Percentiles rank a stretch among this genome's conserved stretches.
Conservation (phyloP, 306 rosid genomes). For the Acacia confusa region DNA sequence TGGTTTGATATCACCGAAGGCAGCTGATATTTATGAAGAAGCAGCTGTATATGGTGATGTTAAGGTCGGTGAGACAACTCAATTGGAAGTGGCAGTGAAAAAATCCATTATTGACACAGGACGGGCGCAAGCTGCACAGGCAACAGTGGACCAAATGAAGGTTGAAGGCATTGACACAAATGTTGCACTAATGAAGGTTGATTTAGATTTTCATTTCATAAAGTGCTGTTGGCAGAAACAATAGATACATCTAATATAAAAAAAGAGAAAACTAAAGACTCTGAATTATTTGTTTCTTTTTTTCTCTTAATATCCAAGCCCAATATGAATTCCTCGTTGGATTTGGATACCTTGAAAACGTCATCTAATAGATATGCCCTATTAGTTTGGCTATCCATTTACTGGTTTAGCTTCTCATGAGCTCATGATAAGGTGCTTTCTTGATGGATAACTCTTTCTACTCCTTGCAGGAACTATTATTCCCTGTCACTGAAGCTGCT, state of each 20-base stretch:
- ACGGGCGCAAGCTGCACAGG: conserved; percentile 90
- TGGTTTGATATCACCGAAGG: conserved; percentile 54
- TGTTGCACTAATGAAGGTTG: conserved; percentile 94
- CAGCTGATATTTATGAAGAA: conserved; percentile 45
- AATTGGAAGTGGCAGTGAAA: conserved; percentile 74
- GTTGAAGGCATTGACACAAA: conserved; percentile 97
- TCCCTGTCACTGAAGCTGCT: conserved; percentile 59
- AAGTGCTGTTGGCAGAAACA: conserved; percentile 17
- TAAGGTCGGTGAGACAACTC: conserved; percentile 76
- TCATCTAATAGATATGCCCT: conserved; percentile 7
- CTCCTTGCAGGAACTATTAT: conserved; percentile 75
- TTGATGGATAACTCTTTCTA: conserved; percentile 28
- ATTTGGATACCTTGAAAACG: not conserved
- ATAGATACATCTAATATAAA: conserved; percentile 12
- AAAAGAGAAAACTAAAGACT: conserved; percentile 8
- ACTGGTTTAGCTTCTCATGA: conserved; percentile 11
- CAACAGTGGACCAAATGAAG: conserved; percentile 86
- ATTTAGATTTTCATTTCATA: conserved; percentile 31
- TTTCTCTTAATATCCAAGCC: not conserved
- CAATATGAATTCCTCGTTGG: conserved; percentile 15
- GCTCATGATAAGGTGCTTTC: conserved; percentile 10
- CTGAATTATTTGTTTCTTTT: not conserved
- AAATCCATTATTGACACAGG: conserved; percentile 64
- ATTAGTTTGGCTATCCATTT: conserved; percentile 27
- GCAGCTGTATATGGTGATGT: conserved; percentile 50